Evolutionary conservation across 1,284 basidiomycete species (phyloP).

Genomic region (Gastroboletus turbinatus): DNA sequence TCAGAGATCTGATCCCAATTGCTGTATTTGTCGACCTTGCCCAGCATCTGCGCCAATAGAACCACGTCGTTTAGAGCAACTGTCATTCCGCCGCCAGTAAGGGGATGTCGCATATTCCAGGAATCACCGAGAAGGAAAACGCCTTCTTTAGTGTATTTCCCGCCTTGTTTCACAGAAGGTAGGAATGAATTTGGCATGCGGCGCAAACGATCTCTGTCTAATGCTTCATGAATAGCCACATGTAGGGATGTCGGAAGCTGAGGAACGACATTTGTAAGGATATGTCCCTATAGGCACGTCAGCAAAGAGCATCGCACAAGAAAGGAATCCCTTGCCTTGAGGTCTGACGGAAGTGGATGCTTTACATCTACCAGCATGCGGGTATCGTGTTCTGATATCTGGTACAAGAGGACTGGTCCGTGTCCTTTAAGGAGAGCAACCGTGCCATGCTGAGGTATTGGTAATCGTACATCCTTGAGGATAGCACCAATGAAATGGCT

Average conservation of each 20-base stretch:
- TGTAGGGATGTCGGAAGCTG: slow-evolving; percentile 77
- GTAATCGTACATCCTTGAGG: slow-evolving; percentile 63
- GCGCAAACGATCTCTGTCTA: slow-evolving; percentile 73
- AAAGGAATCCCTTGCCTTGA: slow-evolving; percentile 54
- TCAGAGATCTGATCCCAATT: slow-evolving; percentile 66
- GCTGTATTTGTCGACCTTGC: slow-evolving; percentile 46
- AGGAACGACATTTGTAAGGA: slow-evolving; percentile 72
- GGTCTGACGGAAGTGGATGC: slow-evolving; percentile 78
- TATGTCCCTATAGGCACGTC: slow-evolving; percentile 51
- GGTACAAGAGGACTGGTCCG: slow-evolving; percentile 76
- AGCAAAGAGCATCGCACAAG: neutral
- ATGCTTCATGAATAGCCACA: slow-evolving; percentile 56
- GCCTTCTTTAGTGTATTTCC: slow-evolving; percentile 58
- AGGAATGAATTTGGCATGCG: slow-evolving; percentile 98
- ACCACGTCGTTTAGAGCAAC: slow-evolving; percentile 88
- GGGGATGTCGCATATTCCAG: slow-evolving; percentile 99
- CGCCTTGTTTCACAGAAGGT: slow-evolving; percentile 81
- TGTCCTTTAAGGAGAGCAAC: slow-evolving; percentile 62
- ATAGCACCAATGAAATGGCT: slow-evolving; percentile 75
- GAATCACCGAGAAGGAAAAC: slow-evolving; percentile 92
- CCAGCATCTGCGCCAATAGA: slow-evolving; percentile 64
- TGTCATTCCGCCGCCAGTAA: slow-evolving; percentile 97
- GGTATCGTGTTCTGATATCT: slow-evolving; percentile 80
- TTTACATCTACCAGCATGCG: slow-evolving; percentile 94
- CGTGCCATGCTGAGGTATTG: slow-evolving; percentile 73